Conservation (phyloP, 2,329 filamentous ascomycete genomes). For the Penicillium sp. region DNA sequence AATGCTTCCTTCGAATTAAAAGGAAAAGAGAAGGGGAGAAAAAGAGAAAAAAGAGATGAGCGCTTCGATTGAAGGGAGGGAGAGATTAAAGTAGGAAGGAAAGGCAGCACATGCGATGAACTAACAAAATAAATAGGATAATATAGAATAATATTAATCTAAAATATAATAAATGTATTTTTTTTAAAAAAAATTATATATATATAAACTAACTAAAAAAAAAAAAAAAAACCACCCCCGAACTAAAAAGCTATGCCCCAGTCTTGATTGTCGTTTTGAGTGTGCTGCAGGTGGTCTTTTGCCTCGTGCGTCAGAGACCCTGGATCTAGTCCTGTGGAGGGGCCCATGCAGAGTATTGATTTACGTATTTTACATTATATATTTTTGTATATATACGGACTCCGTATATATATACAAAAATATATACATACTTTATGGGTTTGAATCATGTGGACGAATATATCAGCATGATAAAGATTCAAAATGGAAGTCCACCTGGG, state of each 20-base stretch:
- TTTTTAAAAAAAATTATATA: neutral
- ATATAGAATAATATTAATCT: slow-evolving; percentile 14
- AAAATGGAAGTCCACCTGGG: neutral
- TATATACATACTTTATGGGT: neutral
- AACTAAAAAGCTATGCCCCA: slow-evolving; percentile 15
- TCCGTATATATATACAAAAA: neutral
- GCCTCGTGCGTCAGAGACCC: slow-evolving; percentile 37
- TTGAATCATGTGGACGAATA: neutral
- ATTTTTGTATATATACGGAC: neutral
- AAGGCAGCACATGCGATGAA: slow-evolving; percentile 22
- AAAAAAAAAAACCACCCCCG: slow-evolving; percentile 1
- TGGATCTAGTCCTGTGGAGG: slow-evolving; percentile 33
- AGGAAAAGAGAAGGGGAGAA: slow-evolving; percentile 13
- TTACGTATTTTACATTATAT: neutral
- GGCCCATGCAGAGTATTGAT: slow-evolving; percentile 27
- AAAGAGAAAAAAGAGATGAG: slow-evolving; percentile 11
- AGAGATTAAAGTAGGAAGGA: slow-evolving; percentile 18
- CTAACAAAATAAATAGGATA: slow-evolving; percentile 13
- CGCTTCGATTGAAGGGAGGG: slow-evolving; percentile 10
- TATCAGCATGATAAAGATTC: neutral
- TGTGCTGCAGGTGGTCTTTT: slow-evolving; percentile 37
- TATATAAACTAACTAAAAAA: slow-evolving; percentile 1
- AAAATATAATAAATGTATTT: slow-evolving; percentile 12
- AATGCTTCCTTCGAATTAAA: slow-evolving; percentile 14
- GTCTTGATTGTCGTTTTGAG: slow-evolving; percentile 34